phyloP scores from a whole-genome alignment of 208 protist genomes.

The Acanthamoeba royreba region DNA sequence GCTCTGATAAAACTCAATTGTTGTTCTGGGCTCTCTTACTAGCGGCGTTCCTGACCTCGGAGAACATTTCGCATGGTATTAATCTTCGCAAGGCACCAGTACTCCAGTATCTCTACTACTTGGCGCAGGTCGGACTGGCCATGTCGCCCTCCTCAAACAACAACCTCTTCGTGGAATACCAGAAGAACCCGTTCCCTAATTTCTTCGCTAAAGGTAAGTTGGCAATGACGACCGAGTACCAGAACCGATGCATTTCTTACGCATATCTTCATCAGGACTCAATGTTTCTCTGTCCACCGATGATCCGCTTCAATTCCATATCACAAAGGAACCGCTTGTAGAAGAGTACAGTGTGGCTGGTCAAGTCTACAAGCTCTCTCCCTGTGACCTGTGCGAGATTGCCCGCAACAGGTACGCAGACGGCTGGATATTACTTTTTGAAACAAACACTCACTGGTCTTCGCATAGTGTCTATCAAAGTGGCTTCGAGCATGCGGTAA shows the following conservation, averaged over 20 bases:
- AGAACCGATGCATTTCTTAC: too few species aligned
- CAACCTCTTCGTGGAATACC: conserved; percentile 94
- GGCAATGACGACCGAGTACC: conserved; percentile 31
- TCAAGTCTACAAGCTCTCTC: conserved; percentile 93
- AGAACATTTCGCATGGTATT: conserved; percentile 97
- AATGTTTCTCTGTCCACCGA: conserved; percentile 98
- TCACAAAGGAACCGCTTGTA: conserved; percentile 96
- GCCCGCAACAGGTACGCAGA: conserved; percentile 97
- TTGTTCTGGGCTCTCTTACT: too few species aligned
- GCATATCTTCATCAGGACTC: too few species aligned
- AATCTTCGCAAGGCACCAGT: conserved; percentile 90
- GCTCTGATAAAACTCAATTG: too few species aligned
- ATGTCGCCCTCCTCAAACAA: conserved; percentile 98
- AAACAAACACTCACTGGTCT: too few species aligned
- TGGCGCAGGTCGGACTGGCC: conserved; percentile 95
- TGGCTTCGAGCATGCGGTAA: conserved; percentile 92
- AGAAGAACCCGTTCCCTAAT: conserved; percentile 93
- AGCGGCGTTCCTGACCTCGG: conserved; percentile 89
- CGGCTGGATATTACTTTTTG: too few species aligned
- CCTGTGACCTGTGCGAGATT: conserved; percentile 97
- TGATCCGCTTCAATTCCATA: conserved; percentile 96
- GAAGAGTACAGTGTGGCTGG: conserved; percentile 98
- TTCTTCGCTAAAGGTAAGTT: conserved; percentile 90
- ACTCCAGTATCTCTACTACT: conserved; percentile 97
- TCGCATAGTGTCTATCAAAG: conserved; percentile 91